Evolutionary conservation across 768 basidiomycete genomes (phyloP).

Genomic region (Tylopilus plumbeoviolaceoides): DNA sequence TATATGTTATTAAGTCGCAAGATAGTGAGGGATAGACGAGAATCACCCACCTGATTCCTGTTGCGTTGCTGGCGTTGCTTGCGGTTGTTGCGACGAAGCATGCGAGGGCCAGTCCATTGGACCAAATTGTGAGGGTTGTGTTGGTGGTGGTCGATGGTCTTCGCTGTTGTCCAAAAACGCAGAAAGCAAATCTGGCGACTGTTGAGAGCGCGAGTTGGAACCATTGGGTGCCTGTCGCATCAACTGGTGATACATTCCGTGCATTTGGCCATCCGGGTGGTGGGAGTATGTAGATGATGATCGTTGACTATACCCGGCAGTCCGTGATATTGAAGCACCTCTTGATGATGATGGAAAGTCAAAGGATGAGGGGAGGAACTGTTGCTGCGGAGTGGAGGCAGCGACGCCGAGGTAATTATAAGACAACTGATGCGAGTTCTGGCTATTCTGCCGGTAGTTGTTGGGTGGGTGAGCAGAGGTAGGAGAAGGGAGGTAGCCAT

Average conservation of each 20-base stretch:
- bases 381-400: conserved; percentile 19
- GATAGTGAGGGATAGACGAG: not conserved
- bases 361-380: conserved; percentile 23
- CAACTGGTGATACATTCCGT: conserved; percentile 30
- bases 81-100: conserved; percentile 19
- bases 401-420: conserved; percentile 25
- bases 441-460: conserved; percentile 29
- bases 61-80: conserved; percentile 14
- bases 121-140: conserved; percentile 22
- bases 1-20: conserved; percentile 5
- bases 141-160: conserved; percentile 23
- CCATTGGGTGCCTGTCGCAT: conserved; percentile 23
- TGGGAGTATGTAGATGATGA: conserved; percentile 18
- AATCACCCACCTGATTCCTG: conserved; percentile 24
- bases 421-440: conserved; percentile 22
- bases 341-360: conserved; percentile 31
- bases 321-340: conserved; percentile 20
- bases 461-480: conserved; percentile 24
- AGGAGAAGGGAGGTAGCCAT: conserved; percentile 27
- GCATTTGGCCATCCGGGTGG: conserved; percentile 28
- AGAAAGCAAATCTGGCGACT: conserved; percentile 27
- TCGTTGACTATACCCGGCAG: conserved; percentile 24
- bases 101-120: conserved; percentile 35
- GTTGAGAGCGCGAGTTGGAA: conserved; percentile 21
- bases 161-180: conserved; percentile 28